A percentile compares a stretch with the other conserved stretches of the same genome.
phyloP scores from a whole-genome alignment of 768 basidiomycete species.

The Mycena haematopus region DNA sequence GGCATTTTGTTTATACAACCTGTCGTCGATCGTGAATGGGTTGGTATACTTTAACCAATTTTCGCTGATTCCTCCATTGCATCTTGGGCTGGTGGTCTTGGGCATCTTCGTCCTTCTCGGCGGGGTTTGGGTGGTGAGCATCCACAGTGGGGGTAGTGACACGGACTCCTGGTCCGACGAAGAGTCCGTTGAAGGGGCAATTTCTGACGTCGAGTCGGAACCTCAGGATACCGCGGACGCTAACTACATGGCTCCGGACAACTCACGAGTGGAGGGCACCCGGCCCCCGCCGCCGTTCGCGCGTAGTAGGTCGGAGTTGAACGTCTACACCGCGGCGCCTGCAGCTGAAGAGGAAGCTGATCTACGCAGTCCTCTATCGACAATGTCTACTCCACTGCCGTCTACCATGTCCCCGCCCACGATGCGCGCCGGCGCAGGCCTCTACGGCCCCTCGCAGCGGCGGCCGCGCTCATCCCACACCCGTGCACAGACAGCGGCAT shows the following conservation, averaged over 20 bases:
- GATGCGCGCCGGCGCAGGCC: neutral
- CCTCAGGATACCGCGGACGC: constrained; percentile 1
- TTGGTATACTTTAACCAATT: constrained; percentile 91
- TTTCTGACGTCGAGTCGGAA: constrained; percentile 34
- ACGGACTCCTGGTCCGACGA: constrained; percentile 56
- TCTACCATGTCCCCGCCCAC: constrained; percentile 3
- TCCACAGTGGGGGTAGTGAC: constrained; percentile 58
- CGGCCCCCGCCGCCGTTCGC: constrained; percentile 10
- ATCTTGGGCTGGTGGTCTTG: constrained; percentile 75
- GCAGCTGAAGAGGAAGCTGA: too few relatives aligned
- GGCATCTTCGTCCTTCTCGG: constrained; percentile 81
- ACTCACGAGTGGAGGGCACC: constrained; percentile 1
- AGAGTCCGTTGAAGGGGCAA: constrained; percentile 43
- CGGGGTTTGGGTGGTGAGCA: constrained; percentile 91
- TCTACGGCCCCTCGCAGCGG: constrained; percentile 10
- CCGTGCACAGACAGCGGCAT: constrained; percentile 30
- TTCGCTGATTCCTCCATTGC: constrained; percentile 66
- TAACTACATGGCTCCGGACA: constrained; percentile 5
- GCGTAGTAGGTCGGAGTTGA: constrained; percentile 24
- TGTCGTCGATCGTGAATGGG: constrained; percentile 90
- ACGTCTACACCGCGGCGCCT: constrained; percentile 8
- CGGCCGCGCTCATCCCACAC: constrained; percentile 28
- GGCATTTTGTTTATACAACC: constrained; percentile 95
- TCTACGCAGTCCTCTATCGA: constrained; percentile 18
- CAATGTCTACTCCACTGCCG: constrained; percentile 24